phyloP scores from a whole-genome alignment of 768 basidiomycete species.

The Auricularia auricula-judae region DNA sequence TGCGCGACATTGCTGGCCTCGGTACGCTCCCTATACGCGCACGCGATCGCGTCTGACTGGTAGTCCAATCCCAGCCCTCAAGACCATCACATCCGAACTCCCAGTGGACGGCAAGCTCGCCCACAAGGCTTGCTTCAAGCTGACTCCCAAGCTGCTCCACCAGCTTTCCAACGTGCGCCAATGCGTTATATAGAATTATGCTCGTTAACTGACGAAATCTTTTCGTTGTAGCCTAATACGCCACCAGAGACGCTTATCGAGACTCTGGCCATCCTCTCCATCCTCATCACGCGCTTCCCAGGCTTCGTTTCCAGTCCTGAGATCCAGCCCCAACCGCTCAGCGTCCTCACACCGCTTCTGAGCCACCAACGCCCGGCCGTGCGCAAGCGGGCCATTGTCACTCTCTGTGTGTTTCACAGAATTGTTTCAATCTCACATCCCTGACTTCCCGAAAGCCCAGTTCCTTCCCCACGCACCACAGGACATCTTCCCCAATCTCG shows the following conservation, averaged over 20 bases:
- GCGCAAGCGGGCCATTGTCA: slow-evolving; percentile 84
- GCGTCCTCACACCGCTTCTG: slow-evolving; percentile 59
- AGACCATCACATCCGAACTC: slow-evolving; percentile 88
- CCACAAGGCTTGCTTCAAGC: slow-evolving; percentile 65
- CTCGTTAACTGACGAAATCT: not conserved
- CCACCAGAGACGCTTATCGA: slow-evolving; percentile 77
- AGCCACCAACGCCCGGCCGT: slow-evolving; percentile 74
- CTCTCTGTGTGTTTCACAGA: slow-evolving; percentile 27
- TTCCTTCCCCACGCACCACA: slow-evolving; percentile 66
- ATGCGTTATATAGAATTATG: not conserved
- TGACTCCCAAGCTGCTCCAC: slow-evolving; percentile 71
- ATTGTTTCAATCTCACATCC: not conserved
- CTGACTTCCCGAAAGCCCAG: slow-evolving; percentile 35
- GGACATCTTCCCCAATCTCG: slow-evolving; percentile 47
- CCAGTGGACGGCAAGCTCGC: slow-evolving; percentile 75
- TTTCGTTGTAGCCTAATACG: slow-evolving; percentile 38
- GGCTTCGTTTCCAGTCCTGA: slow-evolving; percentile 45
- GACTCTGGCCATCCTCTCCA: slow-evolving; percentile 74
- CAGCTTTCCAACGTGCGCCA: slow-evolving; percentile 63
- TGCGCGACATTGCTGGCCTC: slow-evolving; percentile 87
- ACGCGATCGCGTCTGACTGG: not conserved
- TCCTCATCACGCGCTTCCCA: slow-evolving; percentile 79
- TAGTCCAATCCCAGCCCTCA: slow-evolving; percentile 49
- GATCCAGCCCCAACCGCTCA: slow-evolving; percentile 48
- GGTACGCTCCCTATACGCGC: slow-evolving; percentile 36